A percentile compares a stretch with the other conserved stretches of the same genome.
Conservation (phyloP, 2,329 filamentous ascomycete genomes). For the Trematosphaeria pertusa region DNA sequence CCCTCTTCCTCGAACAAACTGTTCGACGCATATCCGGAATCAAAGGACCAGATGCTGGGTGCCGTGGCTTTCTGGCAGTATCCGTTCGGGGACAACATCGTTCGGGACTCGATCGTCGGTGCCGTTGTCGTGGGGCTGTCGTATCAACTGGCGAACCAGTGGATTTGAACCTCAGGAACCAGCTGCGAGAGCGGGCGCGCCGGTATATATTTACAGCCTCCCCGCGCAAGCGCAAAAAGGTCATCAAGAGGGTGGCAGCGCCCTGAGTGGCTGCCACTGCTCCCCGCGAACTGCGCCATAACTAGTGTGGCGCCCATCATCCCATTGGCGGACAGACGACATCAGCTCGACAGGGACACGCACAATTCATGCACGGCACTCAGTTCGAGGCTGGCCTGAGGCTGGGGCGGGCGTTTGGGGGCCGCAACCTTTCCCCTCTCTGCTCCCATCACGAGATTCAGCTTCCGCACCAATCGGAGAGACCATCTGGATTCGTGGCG, state of each 20-base stretch:
- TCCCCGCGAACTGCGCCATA: too few relatives aligned
- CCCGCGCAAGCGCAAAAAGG: slow-evolving; percentile 1
- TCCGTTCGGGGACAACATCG: slow-evolving; percentile 34
- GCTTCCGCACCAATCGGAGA: slow-evolving; percentile 2
- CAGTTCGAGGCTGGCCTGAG: not conserved
- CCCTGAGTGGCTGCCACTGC: slow-evolving; percentile 5
- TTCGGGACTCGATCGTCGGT: slow-evolving; percentile 2
- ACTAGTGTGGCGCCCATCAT: too few relatives aligned
- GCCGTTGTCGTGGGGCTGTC: not conserved
- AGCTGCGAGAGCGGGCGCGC: slow-evolving; percentile 8
- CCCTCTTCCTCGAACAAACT: slow-evolving; percentile 23
- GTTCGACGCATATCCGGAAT: slow-evolving; percentile 43
- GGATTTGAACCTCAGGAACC: slow-evolving; percentile 4
- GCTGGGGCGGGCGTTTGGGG: slow-evolving; percentile 2
- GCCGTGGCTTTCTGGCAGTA: slow-evolving; percentile 27
- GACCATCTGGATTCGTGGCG: not conserved
- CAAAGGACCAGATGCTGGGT: slow-evolving; percentile 39
- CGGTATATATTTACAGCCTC: slow-evolving; percentile 11
- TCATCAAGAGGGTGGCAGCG: not conserved
- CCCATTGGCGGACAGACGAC: not conserved
- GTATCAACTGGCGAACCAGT: not conserved
- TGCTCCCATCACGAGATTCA: too few relatives aligned
- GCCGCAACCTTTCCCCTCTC: too few relatives aligned
- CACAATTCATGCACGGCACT: not conserved
- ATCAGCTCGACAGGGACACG: slow-evolving; percentile 3